Evolutionary conservation across 2,329 filamentous ascomycete genomes (phyloP).

Genomic region (Aaosphaeria pasadenensis): DNA sequence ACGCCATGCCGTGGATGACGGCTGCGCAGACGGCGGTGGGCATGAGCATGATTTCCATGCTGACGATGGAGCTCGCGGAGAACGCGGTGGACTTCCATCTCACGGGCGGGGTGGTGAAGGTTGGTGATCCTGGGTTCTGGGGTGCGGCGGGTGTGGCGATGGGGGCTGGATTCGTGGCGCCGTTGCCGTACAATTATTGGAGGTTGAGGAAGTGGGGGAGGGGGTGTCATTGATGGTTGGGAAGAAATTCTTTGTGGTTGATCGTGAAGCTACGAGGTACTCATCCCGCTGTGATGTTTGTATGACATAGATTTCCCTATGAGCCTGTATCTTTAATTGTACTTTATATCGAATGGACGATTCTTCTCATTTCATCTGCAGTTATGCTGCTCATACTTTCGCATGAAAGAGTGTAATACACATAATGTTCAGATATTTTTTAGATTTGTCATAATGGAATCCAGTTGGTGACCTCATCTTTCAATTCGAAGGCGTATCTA

Average conservation of each 20-base stretch:
- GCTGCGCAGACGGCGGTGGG: conserved; percentile 54
- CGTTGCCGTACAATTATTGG: conserved; percentile 54
- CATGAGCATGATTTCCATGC: conserved; percentile 60
- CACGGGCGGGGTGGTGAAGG: conserved; percentile 49
- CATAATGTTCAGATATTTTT: too few relatives aligned
- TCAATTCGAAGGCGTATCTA: too few relatives aligned
- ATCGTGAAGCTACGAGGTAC: not conserved
- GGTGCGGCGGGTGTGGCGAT: conserved; percentile 46
- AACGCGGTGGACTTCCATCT: conserved; percentile 56
- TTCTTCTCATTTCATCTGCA: too few relatives aligned
- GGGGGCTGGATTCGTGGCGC: conserved; percentile 47
- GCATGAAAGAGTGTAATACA: too few relatives aligned
- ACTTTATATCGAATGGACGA: too few relatives aligned
- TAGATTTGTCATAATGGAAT: too few relatives aligned
- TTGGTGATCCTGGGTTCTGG: conserved; percentile 53
- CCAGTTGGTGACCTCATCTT: too few relatives aligned
- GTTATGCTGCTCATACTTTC: too few relatives aligned
- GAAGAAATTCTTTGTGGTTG: not conserved
- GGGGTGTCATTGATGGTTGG: conserved; percentile 41
- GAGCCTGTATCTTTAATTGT: too few relatives aligned
- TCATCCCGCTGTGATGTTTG: too few relatives aligned
- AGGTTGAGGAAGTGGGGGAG: conserved; percentile 50
- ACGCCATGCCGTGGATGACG: conserved; percentile 45
- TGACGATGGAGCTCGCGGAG: conserved; percentile 57
- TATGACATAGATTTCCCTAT: too few relatives aligned